Evolutionary conservation across 768 basidiomycete genomes (phyloP), one percentile per base, ranked within the genome.

Genomic region (Calvatia gigantea): DNA sequence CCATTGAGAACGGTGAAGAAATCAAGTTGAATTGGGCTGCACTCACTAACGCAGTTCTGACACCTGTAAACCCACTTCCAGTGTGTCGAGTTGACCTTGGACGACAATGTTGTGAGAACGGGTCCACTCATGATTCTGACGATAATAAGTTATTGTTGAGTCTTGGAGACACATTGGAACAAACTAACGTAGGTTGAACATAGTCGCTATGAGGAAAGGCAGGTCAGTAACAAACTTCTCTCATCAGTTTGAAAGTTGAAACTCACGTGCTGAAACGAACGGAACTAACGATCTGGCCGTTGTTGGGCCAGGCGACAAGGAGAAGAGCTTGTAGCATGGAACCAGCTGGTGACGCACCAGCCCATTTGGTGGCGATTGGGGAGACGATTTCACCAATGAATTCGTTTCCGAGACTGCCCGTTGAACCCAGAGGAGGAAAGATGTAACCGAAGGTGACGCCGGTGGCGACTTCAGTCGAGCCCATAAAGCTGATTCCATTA

Each of bases 51-150:
- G 71, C 85, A 86, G 66, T 84, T 80, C 62, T 84, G 80, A 75
- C 85, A 86, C 15, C 82, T 74, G 70, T 77, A 86, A 3, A 85
- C 82, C 78, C 81, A 85, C 58, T 83, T 84, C 83, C 83, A 85
- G 59, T 84, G 81, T 1, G 83, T 85, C 0, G 81, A 65, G 59
- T 84, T 84, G 23, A 84, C 75, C 52, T 68, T 73, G 14, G 78
- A 75, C 6, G 73, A 71, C 9, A 84, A 68, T 41, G 75, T 75
- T 1, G 83, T 85, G 44, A 86, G 67, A 14, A 73, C 69, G 0
- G 83, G 82, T 1, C 82, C 82, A 15, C 66, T 51, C 63, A 82
- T 75, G 28, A 69, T 71, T n/a, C 77, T 77, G 57, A 3, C 44
- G 31, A 41, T 23, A 37, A 37, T 41, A 35, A n/a, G 17, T 51